A percentile compares a stretch with the other conserved stretches of the same genome.
These are phyloP conservation scores for Xylariales sp. DNA, from an alignment of 2,329 filamentous ascomycete genomes.

Conservation along the genomic window DNA sequence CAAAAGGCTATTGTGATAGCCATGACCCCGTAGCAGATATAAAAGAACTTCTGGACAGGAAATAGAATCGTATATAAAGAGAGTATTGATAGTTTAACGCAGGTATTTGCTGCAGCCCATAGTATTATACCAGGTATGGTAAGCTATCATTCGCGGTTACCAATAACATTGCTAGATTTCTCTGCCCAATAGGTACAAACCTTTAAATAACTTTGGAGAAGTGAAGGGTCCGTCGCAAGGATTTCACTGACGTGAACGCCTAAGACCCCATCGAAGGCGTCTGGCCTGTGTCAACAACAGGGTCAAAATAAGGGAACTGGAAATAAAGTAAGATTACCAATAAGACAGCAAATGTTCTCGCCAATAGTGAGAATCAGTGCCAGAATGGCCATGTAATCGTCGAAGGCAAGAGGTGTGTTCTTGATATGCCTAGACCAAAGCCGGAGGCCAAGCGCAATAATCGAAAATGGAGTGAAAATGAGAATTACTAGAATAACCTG, in stretches of 20 bases:
- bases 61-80: conserved; percentile 38
- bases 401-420: conserved; percentile 27
- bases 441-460: conserved; percentile 27
- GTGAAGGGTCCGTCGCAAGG: not conserved
- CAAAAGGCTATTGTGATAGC: conserved; percentile 17
- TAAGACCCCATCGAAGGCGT: not conserved
- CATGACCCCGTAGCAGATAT: conserved; percentile 30
- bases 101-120: conserved; percentile 37
- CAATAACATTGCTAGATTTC: too few relatives aligned
- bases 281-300: conserved; percentile 11
- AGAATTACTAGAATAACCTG: conserved; percentile 16
- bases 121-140: not conserved
- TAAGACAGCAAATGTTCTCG: not conserved
- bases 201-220: not conserved
- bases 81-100: conserved; percentile 37
- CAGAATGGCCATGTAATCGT: conserved; percentile 36
- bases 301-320: not conserved
- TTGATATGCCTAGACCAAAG: conserved; percentile 33
- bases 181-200: not conserved
- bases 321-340: not conserved
- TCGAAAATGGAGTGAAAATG: conserved; percentile 14
- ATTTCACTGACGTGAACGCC: conserved; percentile 1
- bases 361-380: conserved; percentile 16
- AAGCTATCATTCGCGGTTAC: not conserved
- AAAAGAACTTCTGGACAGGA: conserved; percentile 11